Conservation (phyloP, 2,329 filamentous ascomycete species). For the Fusarium sp. region DNA sequence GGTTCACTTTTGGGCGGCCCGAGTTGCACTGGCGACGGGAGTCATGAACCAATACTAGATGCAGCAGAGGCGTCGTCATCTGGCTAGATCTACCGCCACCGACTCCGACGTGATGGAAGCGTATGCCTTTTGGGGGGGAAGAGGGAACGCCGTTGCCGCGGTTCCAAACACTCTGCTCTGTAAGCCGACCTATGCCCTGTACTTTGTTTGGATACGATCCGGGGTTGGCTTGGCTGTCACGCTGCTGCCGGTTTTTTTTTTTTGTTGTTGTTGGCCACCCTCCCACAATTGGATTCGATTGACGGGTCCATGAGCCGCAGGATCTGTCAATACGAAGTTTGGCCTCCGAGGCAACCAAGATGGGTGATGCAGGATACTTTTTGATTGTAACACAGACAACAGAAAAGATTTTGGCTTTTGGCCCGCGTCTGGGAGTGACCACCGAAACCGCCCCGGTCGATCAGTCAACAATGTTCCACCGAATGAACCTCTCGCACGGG, state of each 20-base stretch:
- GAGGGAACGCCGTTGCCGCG: constrained; percentile 4
- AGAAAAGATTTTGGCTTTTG: not conserved
- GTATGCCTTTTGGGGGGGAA: not conserved
- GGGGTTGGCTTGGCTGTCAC: not conserved
- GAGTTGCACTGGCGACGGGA: not conserved
- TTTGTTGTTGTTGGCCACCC: constrained; percentile 1
- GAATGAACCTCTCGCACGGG: not conserved
- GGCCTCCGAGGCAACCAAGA: not conserved
- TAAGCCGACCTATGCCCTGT: not conserved
- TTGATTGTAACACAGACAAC: not conserved
- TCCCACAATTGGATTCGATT: not conserved
- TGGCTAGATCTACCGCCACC: not conserved
- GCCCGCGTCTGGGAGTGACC: not conserved
- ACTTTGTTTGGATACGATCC: constrained; percentile 34
- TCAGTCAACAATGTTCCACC: not conserved
- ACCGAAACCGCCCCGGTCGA: not conserved
- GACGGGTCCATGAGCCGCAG: not conserved
- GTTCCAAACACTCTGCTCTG: not conserved
- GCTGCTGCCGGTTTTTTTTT: not conserved
- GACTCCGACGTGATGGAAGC: not conserved
- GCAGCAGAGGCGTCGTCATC: constrained; percentile 12
- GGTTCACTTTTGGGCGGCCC: not conserved
- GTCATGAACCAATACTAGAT: not conserved
- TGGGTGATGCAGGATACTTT: not conserved
- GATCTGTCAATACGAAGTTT: not conserved